These are phyloP conservation scores for Trichosporon sp. DNA, from an alignment of 1,284 basidiomycete genomes.

Conservation along the genomic window DNA sequence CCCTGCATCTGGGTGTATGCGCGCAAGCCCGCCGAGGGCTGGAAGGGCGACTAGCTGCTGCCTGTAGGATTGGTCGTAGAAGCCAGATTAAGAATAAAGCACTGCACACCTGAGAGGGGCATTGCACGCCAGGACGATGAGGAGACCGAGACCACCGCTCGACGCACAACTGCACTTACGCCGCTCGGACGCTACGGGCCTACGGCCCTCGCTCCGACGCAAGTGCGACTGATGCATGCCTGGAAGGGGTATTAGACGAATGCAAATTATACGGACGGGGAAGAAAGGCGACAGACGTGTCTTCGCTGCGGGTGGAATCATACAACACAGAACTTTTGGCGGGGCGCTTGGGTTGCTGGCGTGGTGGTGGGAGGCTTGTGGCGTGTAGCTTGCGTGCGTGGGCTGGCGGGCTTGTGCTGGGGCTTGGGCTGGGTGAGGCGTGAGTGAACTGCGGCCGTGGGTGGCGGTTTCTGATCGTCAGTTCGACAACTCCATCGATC, in stretches of 20 bases:
- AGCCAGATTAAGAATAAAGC: background rate
- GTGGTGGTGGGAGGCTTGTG: background rate
- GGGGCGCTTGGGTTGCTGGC: background rate
- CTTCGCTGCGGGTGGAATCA: background rate
- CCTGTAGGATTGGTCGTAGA: background rate
- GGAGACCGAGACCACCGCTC: too few relatives aligned
- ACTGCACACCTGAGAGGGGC: too few relatives aligned
- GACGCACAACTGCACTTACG: too few relatives aligned
- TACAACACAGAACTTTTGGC: background rate
- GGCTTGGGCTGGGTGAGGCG: background rate
- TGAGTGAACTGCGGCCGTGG: background rate
- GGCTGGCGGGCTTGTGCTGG: too few relatives aligned
- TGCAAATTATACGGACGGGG: background rate
- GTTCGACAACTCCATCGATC: background rate
- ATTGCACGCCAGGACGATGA: too few relatives aligned
- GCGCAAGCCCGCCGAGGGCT: background rate
- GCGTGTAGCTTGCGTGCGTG: background rate
- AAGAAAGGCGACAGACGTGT: background rate
- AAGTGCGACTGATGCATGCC: background rate
- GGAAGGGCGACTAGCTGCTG: background rate
- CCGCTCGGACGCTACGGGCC: too few relatives aligned
- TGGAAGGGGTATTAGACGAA: background rate
- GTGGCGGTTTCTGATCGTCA: background rate
- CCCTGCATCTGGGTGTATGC: conserved; percentile 11
- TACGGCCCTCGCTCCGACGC: background rate